phyloP scores from a whole-genome alignment of 2,329 filamentous ascomycete genomes.

The Sphaceloma murrayae region DNA sequence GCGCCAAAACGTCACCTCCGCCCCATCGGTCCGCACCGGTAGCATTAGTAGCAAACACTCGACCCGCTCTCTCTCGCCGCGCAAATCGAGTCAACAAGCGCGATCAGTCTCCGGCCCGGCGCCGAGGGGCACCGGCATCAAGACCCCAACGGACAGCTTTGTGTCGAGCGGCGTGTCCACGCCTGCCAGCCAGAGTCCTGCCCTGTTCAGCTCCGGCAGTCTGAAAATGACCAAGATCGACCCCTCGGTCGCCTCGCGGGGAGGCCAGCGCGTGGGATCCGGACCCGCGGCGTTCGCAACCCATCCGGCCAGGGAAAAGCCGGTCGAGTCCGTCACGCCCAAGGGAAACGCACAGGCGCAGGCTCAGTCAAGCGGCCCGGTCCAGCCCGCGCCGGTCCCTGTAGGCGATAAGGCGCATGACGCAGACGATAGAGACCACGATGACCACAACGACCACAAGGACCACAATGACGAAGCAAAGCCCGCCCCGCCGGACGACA shows the following conservation, averaged over 20 bases:
- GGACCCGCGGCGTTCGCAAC: constrained; percentile 6
- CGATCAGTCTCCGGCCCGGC: constrained; percentile 14
- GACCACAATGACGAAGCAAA: too few relatives aligned
- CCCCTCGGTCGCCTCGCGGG: constrained; percentile 26
- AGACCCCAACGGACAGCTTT: constrained; percentile 12
- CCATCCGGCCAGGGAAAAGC: too few relatives aligned
- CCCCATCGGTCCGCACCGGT: constrained; percentile 10
- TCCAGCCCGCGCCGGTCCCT: too few relatives aligned
- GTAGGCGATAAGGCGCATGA: too few relatives aligned
- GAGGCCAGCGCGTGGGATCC: constrained; percentile 9
- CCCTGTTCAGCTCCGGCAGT: constrained; percentile 8
- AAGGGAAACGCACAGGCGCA: too few relatives aligned
- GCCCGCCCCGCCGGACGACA: too few relatives aligned
- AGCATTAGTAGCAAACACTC: constrained; percentile 11
- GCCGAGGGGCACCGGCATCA: constrained; percentile 1
- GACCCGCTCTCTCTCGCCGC: constrained; percentile 11
- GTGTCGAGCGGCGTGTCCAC: constrained; percentile 13
- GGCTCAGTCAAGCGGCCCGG: too few relatives aligned
- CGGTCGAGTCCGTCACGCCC: background rate
- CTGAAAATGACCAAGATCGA: constrained; percentile 16
- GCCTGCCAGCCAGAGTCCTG: constrained; percentile 5
- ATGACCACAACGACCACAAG: too few relatives aligned
- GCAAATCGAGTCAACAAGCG: constrained; percentile 4
- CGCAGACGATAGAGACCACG: too few relatives aligned
- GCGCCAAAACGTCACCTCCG: constrained; percentile 60